Base-by-base conservation (phyloP, 495 filamentous ascomycete species). In the Filosporella fistucella region DNA sequence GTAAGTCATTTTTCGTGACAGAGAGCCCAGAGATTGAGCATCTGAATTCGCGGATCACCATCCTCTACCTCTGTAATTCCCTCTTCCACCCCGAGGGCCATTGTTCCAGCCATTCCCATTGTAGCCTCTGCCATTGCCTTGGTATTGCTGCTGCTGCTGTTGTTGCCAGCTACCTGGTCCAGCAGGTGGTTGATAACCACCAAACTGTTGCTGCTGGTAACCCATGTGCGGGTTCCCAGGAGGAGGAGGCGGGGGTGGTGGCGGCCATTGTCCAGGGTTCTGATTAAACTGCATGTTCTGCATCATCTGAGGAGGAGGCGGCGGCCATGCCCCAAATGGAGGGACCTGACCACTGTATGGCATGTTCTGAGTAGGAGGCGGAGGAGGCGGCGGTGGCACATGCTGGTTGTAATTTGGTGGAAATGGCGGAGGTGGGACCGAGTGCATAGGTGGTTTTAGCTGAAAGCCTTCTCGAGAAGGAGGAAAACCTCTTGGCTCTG, bases 351-450 rank as follows among this genome's bases (percentile, higher is more conserved):
- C 60, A 22, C 44, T 51, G 30, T 33, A 47, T 39, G 62, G 62
- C 24, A 56, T 56, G 20, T 58, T 57, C 37, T 51, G 51, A 1
- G 56, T 49, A 16, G 48, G 53, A 14, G 52, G 52, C 24, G 46
- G 47, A 14, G 52, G 52, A 23, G 46, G 47, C 2, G 62, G 61
- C 6, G 62, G 61, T 30, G 52, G 59, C 21, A 56, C 36, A 57
- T 36, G 22, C 21, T 25, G 42, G 44, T 47, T 54, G 47, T 38
- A 54, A 30, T n/a, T 32, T 28, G 34, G 39, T 23, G 36, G 44
- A 30, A 49, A 30, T 17, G 52, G 45, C 20, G 63, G 65, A n/a
- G 49, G 63, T 24, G 61, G 59, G 26, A 58, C 60, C 20, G 54
- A 60, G 21, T 61, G 61, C 12, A 51, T 61, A 10, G 56, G 62